Conservation (phyloP, 805 yeast genomes). For the Candida ulmi region DNA sequence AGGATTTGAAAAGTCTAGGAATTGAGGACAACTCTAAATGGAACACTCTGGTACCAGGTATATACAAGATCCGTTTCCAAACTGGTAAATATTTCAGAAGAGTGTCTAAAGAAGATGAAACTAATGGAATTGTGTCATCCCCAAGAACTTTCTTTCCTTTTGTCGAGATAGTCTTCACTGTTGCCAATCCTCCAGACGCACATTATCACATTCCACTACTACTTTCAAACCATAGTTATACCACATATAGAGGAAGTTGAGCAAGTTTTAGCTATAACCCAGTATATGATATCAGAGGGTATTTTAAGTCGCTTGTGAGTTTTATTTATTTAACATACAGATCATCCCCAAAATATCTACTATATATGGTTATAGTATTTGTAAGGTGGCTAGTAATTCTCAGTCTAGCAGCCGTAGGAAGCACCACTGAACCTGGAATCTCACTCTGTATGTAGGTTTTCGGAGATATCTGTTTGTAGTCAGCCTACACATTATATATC, state of each 20-base stretch:
- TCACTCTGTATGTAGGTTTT: too few species aligned
- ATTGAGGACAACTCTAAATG: slow-evolving; percentile 30
- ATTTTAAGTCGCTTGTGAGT: too few species aligned
- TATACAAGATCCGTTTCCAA: slow-evolving; percentile 71
- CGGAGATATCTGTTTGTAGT: too few species aligned
- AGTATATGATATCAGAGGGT: not conserved
- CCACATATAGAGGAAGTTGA: slow-evolving; percentile 75
- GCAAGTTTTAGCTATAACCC: not conserved
- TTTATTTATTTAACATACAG: too few species aligned
- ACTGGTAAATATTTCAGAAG: slow-evolving; percentile 59
- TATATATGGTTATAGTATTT: too few species aligned
- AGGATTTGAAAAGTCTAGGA: slow-evolving; percentile 26
- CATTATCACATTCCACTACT: slow-evolving; percentile 91
- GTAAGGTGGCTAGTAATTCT: too few species aligned
- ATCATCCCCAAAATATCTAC: too few species aligned
- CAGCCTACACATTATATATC: too few species aligned
- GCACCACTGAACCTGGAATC: too few species aligned
- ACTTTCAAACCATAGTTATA: slow-evolving; percentile 79
- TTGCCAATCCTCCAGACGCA: slow-evolving; percentile 59
- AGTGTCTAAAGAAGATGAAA: slow-evolving; percentile 13
- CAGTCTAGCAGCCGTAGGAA: too few species aligned
- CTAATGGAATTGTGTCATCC: slow-evolving; percentile 20
- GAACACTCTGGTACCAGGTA: slow-evolving; percentile 49
- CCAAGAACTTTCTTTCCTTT: slow-evolving; percentile 75
- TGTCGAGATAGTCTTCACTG: slow-evolving; percentile 72